Conservation (phyloP, 305 asterid species). For the Fraxinus sp. region DNA sequence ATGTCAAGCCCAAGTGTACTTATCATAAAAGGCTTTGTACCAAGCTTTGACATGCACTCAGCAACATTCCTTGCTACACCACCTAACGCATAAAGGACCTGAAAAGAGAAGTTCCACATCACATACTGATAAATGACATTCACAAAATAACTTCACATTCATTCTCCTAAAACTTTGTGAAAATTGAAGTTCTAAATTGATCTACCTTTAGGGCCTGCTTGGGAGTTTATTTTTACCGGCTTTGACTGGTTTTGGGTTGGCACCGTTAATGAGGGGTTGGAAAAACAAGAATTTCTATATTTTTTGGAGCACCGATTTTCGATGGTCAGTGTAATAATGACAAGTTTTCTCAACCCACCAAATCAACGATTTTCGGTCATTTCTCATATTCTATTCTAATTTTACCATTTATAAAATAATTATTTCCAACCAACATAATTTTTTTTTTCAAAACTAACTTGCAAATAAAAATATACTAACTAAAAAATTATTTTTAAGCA, state of each 20-base stretch:
- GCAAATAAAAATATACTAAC: not conserved
- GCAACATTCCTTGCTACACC: slow-evolving; percentile 97
- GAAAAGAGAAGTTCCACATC: slow-evolving; percentile 27
- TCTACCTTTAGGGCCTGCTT: not conserved
- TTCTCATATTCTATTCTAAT: not conserved
- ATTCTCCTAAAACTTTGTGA: not conserved
- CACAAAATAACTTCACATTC: not conserved
- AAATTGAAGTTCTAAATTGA: not conserved
- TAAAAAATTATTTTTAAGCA: too few relatives aligned
- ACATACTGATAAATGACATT: not conserved
- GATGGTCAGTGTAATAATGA: not conserved
- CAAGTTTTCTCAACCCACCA: not conserved
- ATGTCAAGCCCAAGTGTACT: slow-evolving; percentile 82
- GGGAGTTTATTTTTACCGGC: not conserved
- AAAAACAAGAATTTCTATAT: not conserved
- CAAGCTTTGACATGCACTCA: slow-evolving; percentile 88
- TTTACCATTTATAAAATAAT: not conserved
- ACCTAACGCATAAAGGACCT: slow-evolving; percentile 71
- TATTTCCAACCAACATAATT: not conserved
- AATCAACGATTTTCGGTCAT: not conserved
- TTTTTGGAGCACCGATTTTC: not conserved
- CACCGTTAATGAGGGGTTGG: not conserved
- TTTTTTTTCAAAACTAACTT: not conserved
- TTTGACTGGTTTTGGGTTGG: not conserved
- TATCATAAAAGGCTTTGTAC: slow-evolving; percentile 78